Conservation (phyloP, 208 protist species). For the Leishmania arabica region DNA sequence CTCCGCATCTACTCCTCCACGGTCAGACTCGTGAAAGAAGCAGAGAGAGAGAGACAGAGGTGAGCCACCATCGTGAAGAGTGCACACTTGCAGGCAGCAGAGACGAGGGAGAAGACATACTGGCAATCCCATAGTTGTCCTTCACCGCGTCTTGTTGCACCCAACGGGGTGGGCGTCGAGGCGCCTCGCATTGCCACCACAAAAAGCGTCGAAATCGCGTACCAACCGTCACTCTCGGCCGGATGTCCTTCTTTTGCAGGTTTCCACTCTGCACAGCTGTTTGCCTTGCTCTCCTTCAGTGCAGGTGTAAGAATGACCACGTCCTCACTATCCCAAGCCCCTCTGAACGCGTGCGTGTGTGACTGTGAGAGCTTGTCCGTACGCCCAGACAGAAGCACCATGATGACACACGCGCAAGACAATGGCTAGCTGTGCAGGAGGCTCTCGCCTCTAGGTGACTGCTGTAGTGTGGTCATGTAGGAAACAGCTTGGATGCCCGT, state of each 20-base stretch:
- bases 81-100: not conserved
- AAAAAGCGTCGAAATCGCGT: not conserved
- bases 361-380: not conserved
- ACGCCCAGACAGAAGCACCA: not conserved
- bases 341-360: not conserved
- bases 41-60: not conserved
- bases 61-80: not conserved
- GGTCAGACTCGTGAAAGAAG: not conserved
- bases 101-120: not conserved
- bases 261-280: not conserved
- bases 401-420: not conserved
- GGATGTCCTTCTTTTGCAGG: not conserved
- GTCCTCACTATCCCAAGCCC: not conserved
- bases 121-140: not conserved
- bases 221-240: not conserved
- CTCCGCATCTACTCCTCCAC: not conserved
- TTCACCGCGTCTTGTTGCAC: not conserved
- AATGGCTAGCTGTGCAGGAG: not conserved
- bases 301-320: not conserved
- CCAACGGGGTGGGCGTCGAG: not conserved
- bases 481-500: constrained; percentile 1
- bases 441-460: not conserved
- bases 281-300: not conserved
- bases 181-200: not conserved
- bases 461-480: not conserved